These are phyloP conservation scores for Corymbia citriodora DNA, from an alignment of 441 rosid species.

Conservation along the genomic window DNA sequence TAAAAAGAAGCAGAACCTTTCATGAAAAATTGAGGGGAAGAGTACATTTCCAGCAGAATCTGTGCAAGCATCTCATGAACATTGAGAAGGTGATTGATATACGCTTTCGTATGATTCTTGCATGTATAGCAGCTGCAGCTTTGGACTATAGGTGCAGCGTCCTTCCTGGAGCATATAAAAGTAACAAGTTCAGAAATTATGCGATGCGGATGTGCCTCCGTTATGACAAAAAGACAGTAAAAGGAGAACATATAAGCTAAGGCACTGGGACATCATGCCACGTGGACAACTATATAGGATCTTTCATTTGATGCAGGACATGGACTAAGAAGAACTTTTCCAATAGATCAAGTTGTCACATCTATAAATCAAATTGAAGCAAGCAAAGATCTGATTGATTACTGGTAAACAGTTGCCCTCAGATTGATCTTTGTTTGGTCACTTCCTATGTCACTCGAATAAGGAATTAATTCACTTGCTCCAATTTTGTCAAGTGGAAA, in stretches of 20 bases:
- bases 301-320: background rate
- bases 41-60: conserved; percentile 68
- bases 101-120: conserved; percentile 67
- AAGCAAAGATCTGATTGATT: background rate
- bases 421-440: conserved; percentile 56
- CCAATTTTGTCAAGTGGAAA: conserved; percentile 36
- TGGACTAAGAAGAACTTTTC: background rate
- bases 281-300: background rate
- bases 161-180: conserved; percentile 43
- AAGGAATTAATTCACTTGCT: conserved; percentile 2
- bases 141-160: conserved; percentile 39
- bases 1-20: background rate
- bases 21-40: background rate
- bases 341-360: background rate
- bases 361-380: background rate
- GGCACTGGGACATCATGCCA: background rate
- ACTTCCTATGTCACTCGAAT: conserved; percentile 18
- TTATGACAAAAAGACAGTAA: background rate
- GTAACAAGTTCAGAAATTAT: background rate
- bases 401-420: conserved; percentile 59
- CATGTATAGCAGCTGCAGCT: conserved; percentile 64
- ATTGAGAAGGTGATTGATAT: conserved; percentile 69
- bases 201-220: background rate
- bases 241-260: background rate
- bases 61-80: conserved; percentile 81